Conservation (phyloP, 2,329 filamentous ascomycete species). For the Hymenotorrendiella dingleyae region DNA sequence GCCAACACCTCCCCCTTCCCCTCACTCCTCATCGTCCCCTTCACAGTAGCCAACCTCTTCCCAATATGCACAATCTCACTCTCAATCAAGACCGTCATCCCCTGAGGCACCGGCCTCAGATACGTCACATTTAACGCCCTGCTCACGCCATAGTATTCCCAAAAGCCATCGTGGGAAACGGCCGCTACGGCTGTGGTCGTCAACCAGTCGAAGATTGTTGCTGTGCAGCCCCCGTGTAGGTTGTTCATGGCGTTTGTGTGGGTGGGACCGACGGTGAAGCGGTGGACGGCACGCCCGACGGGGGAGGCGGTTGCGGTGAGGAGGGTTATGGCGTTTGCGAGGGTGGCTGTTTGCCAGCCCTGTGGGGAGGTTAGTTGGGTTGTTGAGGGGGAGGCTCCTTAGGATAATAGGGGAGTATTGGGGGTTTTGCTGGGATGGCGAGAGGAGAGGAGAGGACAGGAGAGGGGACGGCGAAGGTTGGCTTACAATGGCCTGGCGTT, state of each 20-base stretch:
- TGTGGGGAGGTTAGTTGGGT: too few relatives aligned
- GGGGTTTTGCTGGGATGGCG: too few relatives aligned
- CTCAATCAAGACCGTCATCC: slow-evolving; percentile 48
- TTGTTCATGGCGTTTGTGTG: slow-evolving; percentile 50
- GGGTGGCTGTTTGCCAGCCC: too few relatives aligned
- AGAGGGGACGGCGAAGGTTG: too few relatives aligned
- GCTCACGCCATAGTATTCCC: slow-evolving; percentile 57
- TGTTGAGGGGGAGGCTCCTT: too few relatives aligned
- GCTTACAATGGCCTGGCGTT: too few relatives aligned
- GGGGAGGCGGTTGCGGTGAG: slow-evolving; percentile 23
- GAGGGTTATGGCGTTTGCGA: slow-evolving; percentile 17
- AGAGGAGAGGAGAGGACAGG: too few relatives aligned
- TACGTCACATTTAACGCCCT: slow-evolving; percentile 63
- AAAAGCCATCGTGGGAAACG: slow-evolving; percentile 52
- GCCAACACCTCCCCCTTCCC: slow-evolving; percentile 48
- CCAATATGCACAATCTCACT: slow-evolving; percentile 57
- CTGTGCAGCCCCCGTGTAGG: slow-evolving; percentile 57
- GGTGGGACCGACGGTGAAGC: slow-evolving; percentile 42
- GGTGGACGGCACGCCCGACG: slow-evolving; percentile 28
- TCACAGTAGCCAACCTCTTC: slow-evolving; percentile 44
- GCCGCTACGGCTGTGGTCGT: slow-evolving; percentile 55
- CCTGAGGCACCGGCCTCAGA: slow-evolving; percentile 55
- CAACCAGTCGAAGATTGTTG: slow-evolving; percentile 62
- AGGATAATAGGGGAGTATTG: too few relatives aligned
- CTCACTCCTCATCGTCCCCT: slow-evolving; percentile 48